Conservation (phyloP, 352 stramenopile species). For the Phytophthora agathidicida region DNA sequence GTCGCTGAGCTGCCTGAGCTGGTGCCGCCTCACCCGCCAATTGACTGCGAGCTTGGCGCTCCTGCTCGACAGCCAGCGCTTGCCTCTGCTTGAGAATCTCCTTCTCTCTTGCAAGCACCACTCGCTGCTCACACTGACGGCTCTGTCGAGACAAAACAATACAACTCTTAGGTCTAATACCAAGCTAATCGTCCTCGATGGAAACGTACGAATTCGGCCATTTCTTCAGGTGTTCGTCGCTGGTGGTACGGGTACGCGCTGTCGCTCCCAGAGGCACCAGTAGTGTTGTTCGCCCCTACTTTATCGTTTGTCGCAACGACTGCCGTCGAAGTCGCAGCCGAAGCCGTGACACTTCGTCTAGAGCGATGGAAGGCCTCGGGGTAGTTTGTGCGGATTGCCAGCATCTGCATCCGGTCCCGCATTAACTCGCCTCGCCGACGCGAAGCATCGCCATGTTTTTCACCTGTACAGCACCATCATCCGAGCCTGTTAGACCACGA, state of each 20-base stretch:
- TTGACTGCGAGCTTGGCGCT: conserved; percentile 41
- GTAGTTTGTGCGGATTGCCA: conserved; percentile 54
- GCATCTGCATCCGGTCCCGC: conserved; percentile 46
- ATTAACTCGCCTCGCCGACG: conserved; percentile 54
- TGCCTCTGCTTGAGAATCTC: conserved; percentile 29
- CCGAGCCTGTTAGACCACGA: not conserved
- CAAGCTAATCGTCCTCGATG: too few species aligned
- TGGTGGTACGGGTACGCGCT: conserved; percentile 15
- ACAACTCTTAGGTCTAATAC: not conserved
- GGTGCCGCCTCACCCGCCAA: conserved; percentile 37
- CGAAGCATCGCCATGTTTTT: conserved; percentile 61
- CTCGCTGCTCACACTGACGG: conserved; percentile 55
- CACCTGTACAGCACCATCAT: conserved; percentile 31
- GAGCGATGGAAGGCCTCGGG: conserved; percentile 39
- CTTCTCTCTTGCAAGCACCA: conserved; percentile 49
- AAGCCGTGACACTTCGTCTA: conserved; percentile 8
- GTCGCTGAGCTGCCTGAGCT: conserved; percentile 45
- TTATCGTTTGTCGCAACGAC: conserved; percentile 8
- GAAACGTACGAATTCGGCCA: conserved; percentile 46
- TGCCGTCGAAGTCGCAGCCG: not conserved
- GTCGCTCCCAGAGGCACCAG: not conserved
- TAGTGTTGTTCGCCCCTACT: not conserved
- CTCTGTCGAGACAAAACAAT: conserved; percentile 33
- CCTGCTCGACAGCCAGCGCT: conserved; percentile 35
- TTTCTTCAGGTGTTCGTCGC: conserved; percentile 23